Base-by-base conservation (phyloP, 495 filamentous ascomycete species). In the Podospora comata region DNA sequence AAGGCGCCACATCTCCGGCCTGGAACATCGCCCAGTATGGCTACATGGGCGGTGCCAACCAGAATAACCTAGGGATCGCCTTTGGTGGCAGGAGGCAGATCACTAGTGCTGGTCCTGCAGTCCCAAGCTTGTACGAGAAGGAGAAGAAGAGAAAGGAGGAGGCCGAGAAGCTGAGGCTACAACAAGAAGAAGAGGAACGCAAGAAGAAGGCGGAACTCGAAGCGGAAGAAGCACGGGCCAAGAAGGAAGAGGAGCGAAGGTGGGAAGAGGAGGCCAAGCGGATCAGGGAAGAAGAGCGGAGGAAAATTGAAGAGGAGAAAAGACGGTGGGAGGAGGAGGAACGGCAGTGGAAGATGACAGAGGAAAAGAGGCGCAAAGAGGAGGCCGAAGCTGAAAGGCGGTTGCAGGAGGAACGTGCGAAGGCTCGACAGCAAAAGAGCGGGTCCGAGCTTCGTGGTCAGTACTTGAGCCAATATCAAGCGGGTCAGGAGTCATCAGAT, bases 11-110 rank as follows among this genome's bases (percentile, higher is more conserved):
- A 15, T 80, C 88, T 4, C 96, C 96, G 2, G 96, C 96, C 28
- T 99, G 96, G 96, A 98, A 99, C 74, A 97, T 98, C 67, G 92
- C 94, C 55, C 96, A 99, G 73, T 99, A 98, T 71, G 94, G 95
- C 11, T 98, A 97, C 78, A 95, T 98, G 92, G 96, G 96, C 62
- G 96, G 96, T 32, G 96, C 96, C 7, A 97, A 91, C 72, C 96
- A 99, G 78, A 94, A 91, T 5, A 98, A 96, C 74, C 87, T 97
- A 68, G 96, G 96, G 20, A 89, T 99, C 69, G 86, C 91, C 5
- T 99, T 97, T 76, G 96, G 96, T 63, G 91, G 88, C 26, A 86
- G 93, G 67, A 85, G 96, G 57, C 96, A 99, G 79, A 98, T 99
- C 72, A 98, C 95, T 1, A 91, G 85, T 69, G 85, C 92, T 9